A percentile compares a stretch with the other conserved stretches of the same genome.
Conservation (phyloP, 116 monocot genomes). For the Cymodocea nodosa region DNA sequence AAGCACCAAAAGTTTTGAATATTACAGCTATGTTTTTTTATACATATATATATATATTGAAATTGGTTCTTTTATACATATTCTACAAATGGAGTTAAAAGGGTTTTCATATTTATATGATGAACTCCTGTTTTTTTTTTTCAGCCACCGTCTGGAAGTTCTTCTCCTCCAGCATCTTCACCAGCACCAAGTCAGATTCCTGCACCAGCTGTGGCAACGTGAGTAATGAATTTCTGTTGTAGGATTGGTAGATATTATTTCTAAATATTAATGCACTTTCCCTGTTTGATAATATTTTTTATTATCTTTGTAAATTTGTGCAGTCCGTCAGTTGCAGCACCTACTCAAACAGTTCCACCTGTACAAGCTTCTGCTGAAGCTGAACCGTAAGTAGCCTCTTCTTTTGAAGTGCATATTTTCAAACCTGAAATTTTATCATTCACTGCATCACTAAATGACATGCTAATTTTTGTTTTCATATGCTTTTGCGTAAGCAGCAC, state of each 20-base stretch:
- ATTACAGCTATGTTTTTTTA: background rate
- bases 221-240: background rate
- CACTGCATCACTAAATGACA: no score
- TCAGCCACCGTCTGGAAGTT: slow-evolving; percentile 12
- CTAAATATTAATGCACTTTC: background rate
- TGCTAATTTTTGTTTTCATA: background rate
- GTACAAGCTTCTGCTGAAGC: slow-evolving; percentile 4
- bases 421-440: slow-evolving; percentile 3
- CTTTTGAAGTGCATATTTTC: background rate
- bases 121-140: background rate
- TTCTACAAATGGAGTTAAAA: no score
- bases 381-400: slow-evolving; percentile 6
- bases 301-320: slow-evolving; percentile 2
- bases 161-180: slow-evolving; percentile 7
- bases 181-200: slow-evolving; percentile 3
- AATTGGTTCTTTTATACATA: no score
- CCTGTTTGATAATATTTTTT: background rate
- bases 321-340: slow-evolving; percentile 4
- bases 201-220: background rate
- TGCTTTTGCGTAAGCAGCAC: slow-evolving; percentile 12
- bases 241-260: background rate
- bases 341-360: background rate
- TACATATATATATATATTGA: background rate
- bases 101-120: background rate
- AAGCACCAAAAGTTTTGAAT: no score